Base-by-base conservation (phyloP, 2,329 filamentous ascomycete genomes). In the Claviceps sp. region DNA sequence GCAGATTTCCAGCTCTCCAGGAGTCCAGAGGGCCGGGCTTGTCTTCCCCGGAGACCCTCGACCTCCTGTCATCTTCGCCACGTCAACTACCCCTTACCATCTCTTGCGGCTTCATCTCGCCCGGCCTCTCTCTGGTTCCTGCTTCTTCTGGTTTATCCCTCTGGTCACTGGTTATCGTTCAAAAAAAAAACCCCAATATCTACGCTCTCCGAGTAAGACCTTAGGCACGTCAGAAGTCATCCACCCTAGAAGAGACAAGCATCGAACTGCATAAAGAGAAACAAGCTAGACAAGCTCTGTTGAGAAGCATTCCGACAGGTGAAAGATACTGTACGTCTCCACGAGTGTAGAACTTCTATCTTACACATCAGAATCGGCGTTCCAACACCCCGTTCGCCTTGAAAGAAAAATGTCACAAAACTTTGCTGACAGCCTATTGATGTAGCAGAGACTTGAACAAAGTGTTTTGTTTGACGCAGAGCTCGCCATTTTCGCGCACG, bases 111-210 rank as follows among this genome's bases (percentile, higher is more conserved):
- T 58, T 60, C 59, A 54, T 44, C 16, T 41, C 41, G 34, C 45
- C 43, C 57, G 56, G 52, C 54, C 52, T 51, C 52, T 56, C 53
- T 50, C 57, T 58, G 62, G 61, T 65, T 60, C 62, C 60, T 60
- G 63, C 61, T 61, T 64, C 65, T 65, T 55, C 65, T 70, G 68
- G 69, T 69, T 65, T 56, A 65, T 57, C 61, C 64, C 63, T 61
- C 63, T 68, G 68, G 68, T 69, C 61, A 64, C 65, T 61, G 67
- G 67, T 69, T 58, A 60, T 63, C 57, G 60, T 61, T 55, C 38
- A 38, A 38, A 41, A 42, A 7, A 47, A 44, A 41, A 47, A 37
- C 54, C 2, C 22, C 4, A 34, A 54, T 63, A 60, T 64, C 57
- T 56, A 60, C 60, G 60, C 19, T 62, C 58, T 62, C 60, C 64